phyloP scores from a whole-genome alignment of 495 filamentous ascomycete species.

The Podospora comata region DNA sequence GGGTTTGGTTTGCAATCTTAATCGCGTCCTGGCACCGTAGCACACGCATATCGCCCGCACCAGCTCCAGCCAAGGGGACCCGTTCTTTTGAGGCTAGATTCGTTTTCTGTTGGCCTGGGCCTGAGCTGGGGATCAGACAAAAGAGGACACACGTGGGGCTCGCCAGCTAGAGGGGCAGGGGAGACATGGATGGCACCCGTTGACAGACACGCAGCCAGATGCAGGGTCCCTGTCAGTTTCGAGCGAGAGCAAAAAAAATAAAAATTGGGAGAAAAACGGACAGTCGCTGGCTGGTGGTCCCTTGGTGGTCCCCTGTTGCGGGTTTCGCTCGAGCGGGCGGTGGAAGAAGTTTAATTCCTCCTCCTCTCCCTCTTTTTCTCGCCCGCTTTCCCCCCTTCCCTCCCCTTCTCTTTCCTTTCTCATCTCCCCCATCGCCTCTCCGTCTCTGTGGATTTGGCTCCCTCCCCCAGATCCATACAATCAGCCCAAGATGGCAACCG shows the following conservation, averaged over 20 bases:
- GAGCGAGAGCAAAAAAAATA: neutral
- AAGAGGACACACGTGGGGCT: conserved; percentile 1
- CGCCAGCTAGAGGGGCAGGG: neutral
- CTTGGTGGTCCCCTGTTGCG: neutral
- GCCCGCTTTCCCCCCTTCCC: neutral
- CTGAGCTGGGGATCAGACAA: neutral
- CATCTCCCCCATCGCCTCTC: conserved; percentile 1
- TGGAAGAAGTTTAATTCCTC: conserved; percentile 1
- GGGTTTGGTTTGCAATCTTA: neutral
- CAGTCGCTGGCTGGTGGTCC: conserved; percentile 1
- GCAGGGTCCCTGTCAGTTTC: neutral
- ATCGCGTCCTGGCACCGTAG: neutral
- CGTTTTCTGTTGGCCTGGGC: neutral
- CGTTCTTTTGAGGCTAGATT: neutral
- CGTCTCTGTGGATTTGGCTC: neutral
- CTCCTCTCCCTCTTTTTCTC: neutral
- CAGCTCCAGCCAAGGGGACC: neutral
- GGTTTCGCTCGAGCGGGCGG: neutral
- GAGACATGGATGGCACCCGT: neutral
- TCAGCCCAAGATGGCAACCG: conserved; percentile 25
- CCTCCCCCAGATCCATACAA: neutral
- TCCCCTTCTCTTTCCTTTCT: neutral
- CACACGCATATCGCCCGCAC: neutral
- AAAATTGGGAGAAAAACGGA: conserved; percentile 14
- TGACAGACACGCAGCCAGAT: neutral